A percentile compares a stretch with the other conserved stretches of the same genome.
Conservation (phyloP, 2,329 filamentous ascomycete species). For the Plectosphaerella sp. region DNA sequence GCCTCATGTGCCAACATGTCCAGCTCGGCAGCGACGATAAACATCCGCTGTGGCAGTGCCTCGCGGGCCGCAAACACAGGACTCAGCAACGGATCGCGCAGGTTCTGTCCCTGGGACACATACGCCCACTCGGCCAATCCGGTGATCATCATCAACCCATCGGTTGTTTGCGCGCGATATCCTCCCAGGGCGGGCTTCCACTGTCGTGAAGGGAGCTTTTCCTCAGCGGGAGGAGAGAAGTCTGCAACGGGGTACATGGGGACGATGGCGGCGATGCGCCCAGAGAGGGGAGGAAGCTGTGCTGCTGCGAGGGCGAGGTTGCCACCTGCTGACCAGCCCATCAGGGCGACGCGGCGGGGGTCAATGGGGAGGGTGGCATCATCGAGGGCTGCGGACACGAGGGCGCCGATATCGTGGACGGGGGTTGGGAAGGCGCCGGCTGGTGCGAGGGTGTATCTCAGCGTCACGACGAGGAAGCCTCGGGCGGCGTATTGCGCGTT, state of each 20-base stretch:
- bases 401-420: constrained; percentile 38
- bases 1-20: constrained; percentile 34
- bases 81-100: constrained; percentile 25
- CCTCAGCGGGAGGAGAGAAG: constrained; percentile 18
- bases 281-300: constrained; percentile 31
- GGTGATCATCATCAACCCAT: constrained; percentile 12
- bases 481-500: constrained; percentile 35
- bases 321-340: constrained; percentile 47
- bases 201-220: constrained; percentile 15
- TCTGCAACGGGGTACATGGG: constrained; percentile 37
- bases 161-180: constrained; percentile 9
- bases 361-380: constrained; percentile 42
- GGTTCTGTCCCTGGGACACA: constrained; percentile 20
- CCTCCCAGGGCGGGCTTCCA: constrained; percentile 18
- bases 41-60: constrained; percentile 28
- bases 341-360: constrained; percentile 29
- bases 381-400: constrained; percentile 33
- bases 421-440: constrained; percentile 35
- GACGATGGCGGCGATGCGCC: constrained; percentile 25
- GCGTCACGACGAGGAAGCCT: constrained; percentile 36
- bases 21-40: constrained; percentile 30
- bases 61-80: constrained; percentile 25
- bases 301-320: constrained; percentile 38
- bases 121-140: constrained; percentile 26
- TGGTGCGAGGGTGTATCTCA: constrained; percentile 46